Base-by-base conservation (phyloP, 768 basidiomycete species). In the Xanthoconium stramineum region DNA sequence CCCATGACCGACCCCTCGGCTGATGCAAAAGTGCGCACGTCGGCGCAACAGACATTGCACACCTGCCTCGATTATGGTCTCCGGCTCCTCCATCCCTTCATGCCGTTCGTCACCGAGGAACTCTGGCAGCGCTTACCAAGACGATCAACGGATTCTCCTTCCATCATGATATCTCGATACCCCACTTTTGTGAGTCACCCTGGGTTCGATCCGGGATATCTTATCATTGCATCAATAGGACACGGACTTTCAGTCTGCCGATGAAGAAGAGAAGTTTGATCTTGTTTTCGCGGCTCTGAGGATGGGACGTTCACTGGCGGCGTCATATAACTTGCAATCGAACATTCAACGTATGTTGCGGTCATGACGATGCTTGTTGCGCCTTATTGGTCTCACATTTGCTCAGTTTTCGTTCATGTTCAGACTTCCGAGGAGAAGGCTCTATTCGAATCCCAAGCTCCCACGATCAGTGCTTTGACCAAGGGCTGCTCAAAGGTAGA, bases 71-170 rank as follows among this genome's bases (percentile, higher is more conserved):
- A 99, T 64, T 75, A 86, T 57, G 97, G 95, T 11, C 78, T 99
- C 51, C 85, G 88, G 19, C 78, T 99, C 3, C 78, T 98, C 1
- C 97, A 98, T 71, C 97, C 97, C 0, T 94, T 98, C 77, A 99
- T 98, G 97, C 97, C 97, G 1, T 99, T 90, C 72, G 91, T 99
- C 33, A 98, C 97, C 5, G 97, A 99, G 74, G 97, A 98, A 71
- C 76, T 99, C 12, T 99, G 97, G 97, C 97, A 99, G 71, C 84
- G 97, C 30, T 78, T 99, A 3, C 94, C 95, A 0, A 80, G 95
- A 17, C 78, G 94, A 57, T 84, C 88, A 2, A 87, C 86, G 39
- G 94, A 98, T 68, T 61, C 79, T 10, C 83, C 86, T 8, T 93
- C 93, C 0, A 94, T 99, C 70, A 95, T 95, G 91, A 73, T 98